Percentiles rank a stretch among this genome's conserved stretches.
phyloP scores from a whole-genome alignment of 805 yeast species.

The Monosporozyma siamensis region DNA sequence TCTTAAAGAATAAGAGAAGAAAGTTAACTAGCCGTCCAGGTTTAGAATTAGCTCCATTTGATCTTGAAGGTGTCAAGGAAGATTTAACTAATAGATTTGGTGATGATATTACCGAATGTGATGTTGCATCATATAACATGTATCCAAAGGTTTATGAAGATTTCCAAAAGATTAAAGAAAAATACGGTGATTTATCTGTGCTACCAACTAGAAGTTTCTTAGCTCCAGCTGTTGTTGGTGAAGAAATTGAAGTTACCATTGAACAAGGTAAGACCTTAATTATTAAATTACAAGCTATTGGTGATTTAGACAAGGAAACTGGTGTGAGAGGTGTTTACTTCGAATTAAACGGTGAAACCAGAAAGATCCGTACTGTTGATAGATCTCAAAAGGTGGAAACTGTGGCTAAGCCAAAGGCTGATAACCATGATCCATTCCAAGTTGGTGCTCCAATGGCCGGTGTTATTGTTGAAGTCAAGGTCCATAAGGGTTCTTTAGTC shows the following conservation, averaged over 20 bases:
- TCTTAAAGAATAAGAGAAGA: constrained; percentile 85
- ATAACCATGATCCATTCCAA: constrained; percentile 75
- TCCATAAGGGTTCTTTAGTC: constrained; percentile 77
- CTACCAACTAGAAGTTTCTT: constrained; percentile 88
- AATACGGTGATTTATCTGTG: constrained; percentile 87
- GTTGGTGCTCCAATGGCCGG: constrained; percentile 99
- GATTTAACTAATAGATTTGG: constrained; percentile 75
- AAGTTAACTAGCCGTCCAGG: constrained; percentile 90
- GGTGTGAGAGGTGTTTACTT: constrained; percentile 95
- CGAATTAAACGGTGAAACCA: constrained; percentile 96
- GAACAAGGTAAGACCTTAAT: constrained; percentile 93
- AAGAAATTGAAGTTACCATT: constrained; percentile 80
- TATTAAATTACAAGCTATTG: constrained; percentile 84
- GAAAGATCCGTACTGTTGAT: constrained; percentile 89
- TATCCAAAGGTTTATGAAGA: constrained; percentile 95
- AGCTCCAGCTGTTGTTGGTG: constrained; percentile 78
- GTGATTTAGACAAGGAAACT: constrained; percentile 74
- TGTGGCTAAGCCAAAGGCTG: constrained; percentile 84
- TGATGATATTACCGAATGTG: constrained; percentile 66
- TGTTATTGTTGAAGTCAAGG: constrained; percentile 89
- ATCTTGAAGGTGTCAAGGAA: constrained; percentile 59
- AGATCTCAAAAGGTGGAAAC: constrained; percentile 78
- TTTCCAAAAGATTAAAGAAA: constrained; percentile 61
- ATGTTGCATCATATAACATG: constrained; percentile 94
- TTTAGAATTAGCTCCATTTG: constrained; percentile 74